Evolutionary conservation across 805 yeast species (phyloP).

Genomic region (Lipomyces yamadae): DNA sequence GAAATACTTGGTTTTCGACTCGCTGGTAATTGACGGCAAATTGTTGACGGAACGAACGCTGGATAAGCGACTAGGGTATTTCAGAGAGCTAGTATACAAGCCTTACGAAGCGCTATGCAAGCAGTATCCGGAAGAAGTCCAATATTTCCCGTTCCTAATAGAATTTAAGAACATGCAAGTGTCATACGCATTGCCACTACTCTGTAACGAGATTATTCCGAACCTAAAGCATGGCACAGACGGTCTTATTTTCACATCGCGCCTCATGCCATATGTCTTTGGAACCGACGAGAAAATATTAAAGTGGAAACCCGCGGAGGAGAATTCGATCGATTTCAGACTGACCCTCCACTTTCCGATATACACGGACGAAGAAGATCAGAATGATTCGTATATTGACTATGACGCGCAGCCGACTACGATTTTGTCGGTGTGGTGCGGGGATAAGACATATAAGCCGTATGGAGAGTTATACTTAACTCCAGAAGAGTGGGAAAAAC

Average conservation of each 20-base stretch:
- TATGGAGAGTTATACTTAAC: slow-evolving; percentile 66
- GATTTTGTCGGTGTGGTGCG: slow-evolving; percentile 78
- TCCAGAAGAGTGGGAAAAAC: slow-evolving; percentile 78
- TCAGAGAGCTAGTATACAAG: slow-evolving; percentile 75
- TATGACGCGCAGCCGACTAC: slow-evolving; percentile 80
- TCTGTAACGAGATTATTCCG: slow-evolving; percentile 68
- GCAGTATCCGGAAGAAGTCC: slow-evolving; percentile 72
- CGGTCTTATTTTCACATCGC: slow-evolving; percentile 91
- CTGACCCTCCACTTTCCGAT: slow-evolving; percentile 64
- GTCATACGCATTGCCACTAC: slow-evolving; percentile 75
- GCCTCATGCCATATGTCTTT: slow-evolving; percentile 80
- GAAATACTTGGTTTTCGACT: slow-evolving; percentile 87
- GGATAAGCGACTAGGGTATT: slow-evolving; percentile 83
- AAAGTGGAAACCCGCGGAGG: slow-evolving; percentile 98
- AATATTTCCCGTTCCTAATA: slow-evolving; percentile 80
- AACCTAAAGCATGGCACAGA: slow-evolving; percentile 86
- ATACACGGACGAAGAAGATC: slow-evolving; percentile 51
- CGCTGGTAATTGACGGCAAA: slow-evolving; percentile 80
- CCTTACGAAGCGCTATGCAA: slow-evolving; percentile 78
- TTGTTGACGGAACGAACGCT: slow-evolving; percentile 70
- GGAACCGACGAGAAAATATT: slow-evolving; percentile 87
- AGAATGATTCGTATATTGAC: slow-evolving; percentile 61
- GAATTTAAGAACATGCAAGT: slow-evolving; percentile 87
- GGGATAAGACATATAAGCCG: slow-evolving; percentile 63
- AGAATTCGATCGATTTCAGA: slow-evolving; percentile 89